Evolutionary conservation across 2,329 filamentous ascomycete genomes (phyloP), one percentile per base, ranked within the genome.

Genomic region (Botryosphaeria dothidea): DNA sequence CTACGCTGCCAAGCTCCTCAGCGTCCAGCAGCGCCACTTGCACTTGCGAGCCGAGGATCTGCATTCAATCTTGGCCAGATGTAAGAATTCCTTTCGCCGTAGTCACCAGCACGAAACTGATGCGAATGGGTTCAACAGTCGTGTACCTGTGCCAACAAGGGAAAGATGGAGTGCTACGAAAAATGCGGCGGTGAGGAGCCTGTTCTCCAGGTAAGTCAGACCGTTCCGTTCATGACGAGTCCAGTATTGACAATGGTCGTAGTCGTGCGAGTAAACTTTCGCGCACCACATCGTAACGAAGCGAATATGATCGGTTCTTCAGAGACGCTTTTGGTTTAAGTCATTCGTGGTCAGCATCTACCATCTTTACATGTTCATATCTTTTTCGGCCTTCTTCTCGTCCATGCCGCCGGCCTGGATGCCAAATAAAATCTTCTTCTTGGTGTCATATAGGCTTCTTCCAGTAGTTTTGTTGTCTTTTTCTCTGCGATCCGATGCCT

Each of bases 141-240:
- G 11, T 66, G 64, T 57, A 9, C 31, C 49, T 66, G 64, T 21
- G 25, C 25, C 25, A 66, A 66, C 57, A 34, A 62, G 27, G 41
- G 27, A 29, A 66, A 66, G 57, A 19, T 27, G 17, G 41, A 49
- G 17, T 66, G 64, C 64, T 66, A 62, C 49, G 45, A 66, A 5
- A 66, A 66, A 29, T 66, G 64, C 48, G 64, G 64, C 9, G 64
- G 64, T 23, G 57, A 49, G 6, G 19, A 66, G 11, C 64, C 64
- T 11, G 34, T 27, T 25, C 34, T 65, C 23, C 31, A 43, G 45
- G 63, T 64, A 64, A 5, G 52, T 64, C 45, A 9, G 5, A 38
- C 6, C 15, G 19, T 31, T 31, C 34, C 7, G 3, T 23, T 9
- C 9, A 13, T 8, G 21, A 2, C 9, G 25, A 11, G 13, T 19